Base-by-base conservation (phyloP, 495 filamentous ascomycete species). In the Penicillium roqueforti region DNA sequence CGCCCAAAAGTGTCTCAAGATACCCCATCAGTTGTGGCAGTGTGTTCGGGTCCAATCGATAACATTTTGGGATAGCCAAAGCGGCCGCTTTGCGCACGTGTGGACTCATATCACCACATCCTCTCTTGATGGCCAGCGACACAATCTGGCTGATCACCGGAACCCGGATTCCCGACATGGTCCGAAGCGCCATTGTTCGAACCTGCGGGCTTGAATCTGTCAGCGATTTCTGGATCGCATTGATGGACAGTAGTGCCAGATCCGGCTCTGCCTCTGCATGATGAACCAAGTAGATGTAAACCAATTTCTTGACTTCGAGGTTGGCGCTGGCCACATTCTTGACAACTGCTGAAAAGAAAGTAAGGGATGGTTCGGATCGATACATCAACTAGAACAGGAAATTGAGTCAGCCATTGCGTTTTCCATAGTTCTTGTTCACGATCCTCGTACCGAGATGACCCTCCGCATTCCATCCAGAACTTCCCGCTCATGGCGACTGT, bases 71-170 rank as follows among this genome's bases (percentile, higher is more conserved):
- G 43, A 97, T 95, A n/a, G 93, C 88, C 56, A 97, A 70, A 14
- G 93, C 93, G 22, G 93, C 93, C 9, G 92, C 89, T 63, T 93
- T 92, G 51, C 93, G 83, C 39, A 98, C 93, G 67, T 89, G 85
- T 1, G 93, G 85, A 58, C 89, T 95, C 90, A 97, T 96, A 60
- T 98, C 93, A 13, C 83, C 89, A 20, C 84, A 83, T 1, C 93
- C 93, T 56, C 90, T 85, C 66, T 95, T 95, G 68, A 98, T 96
- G 1, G 88, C 93, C 40, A 98, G 74, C 3, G 87, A 91, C n/a
- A 98, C 95, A 58, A 98, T 97, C 71, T 97, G 93, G 48, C 88
- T 92, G 71, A 98, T 97, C n/a, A 96, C 95, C 2, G 93, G 93
- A 1, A 98, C 95, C 8, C 89, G 78, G 48, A 98, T 97, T 4